phyloP scores from a whole-genome alignment of 208 protist species.

The Leishmania turanica region DNA sequence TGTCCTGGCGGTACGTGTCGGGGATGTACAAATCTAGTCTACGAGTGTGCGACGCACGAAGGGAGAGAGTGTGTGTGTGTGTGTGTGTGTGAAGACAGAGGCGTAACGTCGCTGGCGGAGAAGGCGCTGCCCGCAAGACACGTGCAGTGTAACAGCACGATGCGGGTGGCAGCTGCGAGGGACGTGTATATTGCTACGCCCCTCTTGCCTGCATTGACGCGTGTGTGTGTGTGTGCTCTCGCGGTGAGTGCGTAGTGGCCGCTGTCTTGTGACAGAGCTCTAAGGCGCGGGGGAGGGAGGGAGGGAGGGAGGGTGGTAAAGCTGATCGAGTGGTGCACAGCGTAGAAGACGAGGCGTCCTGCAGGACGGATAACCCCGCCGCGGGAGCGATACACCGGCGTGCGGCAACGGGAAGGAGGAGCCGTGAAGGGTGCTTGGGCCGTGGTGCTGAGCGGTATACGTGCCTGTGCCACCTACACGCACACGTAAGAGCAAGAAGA shows the following conservation, averaged over 20 bases:
- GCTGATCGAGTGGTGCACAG: background rate
- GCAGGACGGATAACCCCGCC: background rate
- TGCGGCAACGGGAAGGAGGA: background rate
- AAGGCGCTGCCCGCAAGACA: no score
- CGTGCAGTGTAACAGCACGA: background rate
- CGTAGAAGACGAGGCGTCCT: background rate
- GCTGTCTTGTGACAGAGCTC: background rate
- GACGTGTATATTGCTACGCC: background rate
- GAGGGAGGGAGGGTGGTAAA: background rate
- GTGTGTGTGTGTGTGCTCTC: no score
- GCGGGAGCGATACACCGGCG: background rate
- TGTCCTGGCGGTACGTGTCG: background rate
- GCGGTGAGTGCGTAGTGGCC: background rate
- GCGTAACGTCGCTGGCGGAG: no score
- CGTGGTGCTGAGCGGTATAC: background rate
- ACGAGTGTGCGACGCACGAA: background rate
- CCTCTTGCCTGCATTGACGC: no score
- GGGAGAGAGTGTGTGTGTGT: no score
- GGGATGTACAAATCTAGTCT: background rate
- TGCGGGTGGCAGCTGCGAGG: background rate
- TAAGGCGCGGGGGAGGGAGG: background rate
- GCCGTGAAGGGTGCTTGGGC: background rate
- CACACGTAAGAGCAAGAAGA: background rate
- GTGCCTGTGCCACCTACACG: background rate
- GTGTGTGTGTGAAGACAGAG: no score